These are phyloP conservation scores for Mariannaea elegans DNA, from an alignment of 2,329 filamentous ascomycete species.

Conservation along the genomic window DNA sequence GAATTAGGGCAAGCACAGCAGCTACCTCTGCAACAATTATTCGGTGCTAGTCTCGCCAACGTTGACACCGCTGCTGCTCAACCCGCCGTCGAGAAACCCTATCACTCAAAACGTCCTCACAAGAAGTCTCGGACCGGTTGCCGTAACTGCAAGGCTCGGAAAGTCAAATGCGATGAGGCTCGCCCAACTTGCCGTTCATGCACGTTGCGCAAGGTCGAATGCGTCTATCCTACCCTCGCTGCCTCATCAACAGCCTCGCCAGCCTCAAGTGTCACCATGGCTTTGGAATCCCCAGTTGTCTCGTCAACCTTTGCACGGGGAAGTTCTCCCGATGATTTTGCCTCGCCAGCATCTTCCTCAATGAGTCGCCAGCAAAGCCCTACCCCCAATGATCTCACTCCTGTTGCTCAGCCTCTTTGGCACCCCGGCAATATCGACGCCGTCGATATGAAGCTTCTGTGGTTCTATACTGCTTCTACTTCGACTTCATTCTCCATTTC, in stretches of 20 bases:
- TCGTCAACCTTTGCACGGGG: slow-evolving; percentile 5
- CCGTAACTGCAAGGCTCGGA: slow-evolving; percentile 63
- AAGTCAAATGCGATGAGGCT: slow-evolving; percentile 63
- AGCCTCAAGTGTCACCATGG: background rate
- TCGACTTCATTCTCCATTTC: slow-evolving; percentile 57
- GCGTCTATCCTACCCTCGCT: slow-evolving; percentile 52
- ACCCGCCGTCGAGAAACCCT: slow-evolving; percentile 29
- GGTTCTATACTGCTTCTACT: slow-evolving; percentile 62
- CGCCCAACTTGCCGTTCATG: slow-evolving; percentile 61
- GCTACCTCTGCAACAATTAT: background rate
- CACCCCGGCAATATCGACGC: slow-evolving; percentile 47
- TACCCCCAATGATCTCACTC: slow-evolving; percentile 11
- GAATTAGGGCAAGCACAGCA: background rate
- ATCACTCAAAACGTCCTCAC: slow-evolving; percentile 60
- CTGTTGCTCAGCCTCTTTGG: slow-evolving; percentile 39
- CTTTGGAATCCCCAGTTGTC: background rate
- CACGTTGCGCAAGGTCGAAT: slow-evolving; percentile 56
- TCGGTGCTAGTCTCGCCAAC: background rate
- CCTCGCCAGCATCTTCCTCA: background rate
- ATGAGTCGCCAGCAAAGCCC: background rate
- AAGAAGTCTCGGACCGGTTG: slow-evolving; percentile 64
- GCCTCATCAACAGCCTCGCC: slow-evolving; percentile 16
- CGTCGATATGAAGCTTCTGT: slow-evolving; percentile 62
- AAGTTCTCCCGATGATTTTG: background rate
- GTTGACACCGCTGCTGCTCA: background rate